Conservation (phyloP, 768 basidiomycete genomes). For the Suillus weaverae region DNA sequence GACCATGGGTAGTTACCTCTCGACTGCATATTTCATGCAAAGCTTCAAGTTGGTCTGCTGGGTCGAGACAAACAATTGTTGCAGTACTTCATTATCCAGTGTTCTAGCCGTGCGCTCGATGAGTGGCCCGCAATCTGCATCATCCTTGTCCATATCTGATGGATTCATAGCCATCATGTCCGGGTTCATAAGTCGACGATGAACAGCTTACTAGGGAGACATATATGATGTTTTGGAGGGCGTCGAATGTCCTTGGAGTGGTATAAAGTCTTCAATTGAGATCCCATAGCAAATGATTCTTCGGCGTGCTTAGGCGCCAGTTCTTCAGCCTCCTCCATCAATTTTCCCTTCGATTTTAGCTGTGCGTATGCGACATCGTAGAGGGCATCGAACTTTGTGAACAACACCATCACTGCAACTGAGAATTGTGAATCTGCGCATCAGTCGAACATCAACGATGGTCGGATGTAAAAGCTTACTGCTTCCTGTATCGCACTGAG, state of each 20-base stretch:
- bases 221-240: no score
- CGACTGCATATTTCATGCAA: not conserved
- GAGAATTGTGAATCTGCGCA: not conserved
- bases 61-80: no score
- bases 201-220: no score
- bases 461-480: not conserved
- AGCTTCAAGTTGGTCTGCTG: no score
- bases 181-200: not conserved
- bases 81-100: no score
- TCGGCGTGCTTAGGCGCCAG: slow-evolving; percentile 5
- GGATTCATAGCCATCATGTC: no score
- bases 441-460: not conserved
- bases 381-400: slow-evolving; percentile 39
- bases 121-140: no score
- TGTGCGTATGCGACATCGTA: slow-evolving; percentile 19
- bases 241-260: no score
- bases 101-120: no score
- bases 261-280: no score
- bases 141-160: no score
- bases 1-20: not conserved
- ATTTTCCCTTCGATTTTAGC: slow-evolving; percentile 14
- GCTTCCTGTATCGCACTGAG: slow-evolving; percentile 6
- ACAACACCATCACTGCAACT: slow-evolving; percentile 41
- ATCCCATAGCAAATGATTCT: no score
- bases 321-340: slow-evolving; percentile 10